Conservation (phyloP, 306 rosid genomes). For the Corylus americana region DNA sequence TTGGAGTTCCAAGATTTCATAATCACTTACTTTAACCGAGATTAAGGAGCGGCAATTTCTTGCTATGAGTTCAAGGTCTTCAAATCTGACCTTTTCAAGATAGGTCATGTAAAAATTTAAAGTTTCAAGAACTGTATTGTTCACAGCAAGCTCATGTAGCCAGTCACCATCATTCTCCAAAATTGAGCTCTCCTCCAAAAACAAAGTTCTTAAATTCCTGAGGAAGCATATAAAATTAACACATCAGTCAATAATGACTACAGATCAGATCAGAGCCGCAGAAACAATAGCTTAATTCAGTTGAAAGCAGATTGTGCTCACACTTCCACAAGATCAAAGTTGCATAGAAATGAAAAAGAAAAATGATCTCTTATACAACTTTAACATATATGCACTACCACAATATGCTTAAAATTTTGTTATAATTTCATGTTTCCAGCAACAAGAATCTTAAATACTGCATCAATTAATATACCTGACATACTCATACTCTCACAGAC, state of each 20-base stretch:
- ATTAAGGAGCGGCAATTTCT: slow-evolving; percentile 67
- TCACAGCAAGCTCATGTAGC: slow-evolving; percentile 81
- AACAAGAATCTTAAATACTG: neutral
- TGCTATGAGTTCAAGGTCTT: slow-evolving; percentile 91
- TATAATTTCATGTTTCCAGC: neutral
- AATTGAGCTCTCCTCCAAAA: slow-evolving; percentile 82
- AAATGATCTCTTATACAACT: neutral
- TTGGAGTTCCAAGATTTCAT: slow-evolving; percentile 66
- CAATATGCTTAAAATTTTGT: neutral
- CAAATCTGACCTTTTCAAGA: slow-evolving; percentile 41
- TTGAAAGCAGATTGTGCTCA: neutral
- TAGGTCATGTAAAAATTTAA: slow-evolving; percentile 88
- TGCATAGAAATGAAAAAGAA: neutral
- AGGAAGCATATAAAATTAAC: slow-evolving; percentile 15
- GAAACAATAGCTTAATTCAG: slow-evolving; percentile 12
- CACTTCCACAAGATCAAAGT: slow-evolving; percentile 3
- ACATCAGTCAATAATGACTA: slow-evolving; percentile 2
- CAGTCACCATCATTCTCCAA: slow-evolving; percentile 70
- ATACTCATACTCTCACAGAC: neutral
- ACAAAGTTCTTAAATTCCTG: slow-evolving; percentile 76
- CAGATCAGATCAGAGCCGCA: slow-evolving; percentile 11
- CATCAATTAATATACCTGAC: neutral
- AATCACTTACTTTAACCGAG: slow-evolving; percentile 76
- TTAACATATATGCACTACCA: neutral
- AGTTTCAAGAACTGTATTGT: slow-evolving; percentile 83